phyloP scores from a whole-genome alignment of 495 filamentous ascomycete species.

The Mycothermus thermophilus region DNA sequence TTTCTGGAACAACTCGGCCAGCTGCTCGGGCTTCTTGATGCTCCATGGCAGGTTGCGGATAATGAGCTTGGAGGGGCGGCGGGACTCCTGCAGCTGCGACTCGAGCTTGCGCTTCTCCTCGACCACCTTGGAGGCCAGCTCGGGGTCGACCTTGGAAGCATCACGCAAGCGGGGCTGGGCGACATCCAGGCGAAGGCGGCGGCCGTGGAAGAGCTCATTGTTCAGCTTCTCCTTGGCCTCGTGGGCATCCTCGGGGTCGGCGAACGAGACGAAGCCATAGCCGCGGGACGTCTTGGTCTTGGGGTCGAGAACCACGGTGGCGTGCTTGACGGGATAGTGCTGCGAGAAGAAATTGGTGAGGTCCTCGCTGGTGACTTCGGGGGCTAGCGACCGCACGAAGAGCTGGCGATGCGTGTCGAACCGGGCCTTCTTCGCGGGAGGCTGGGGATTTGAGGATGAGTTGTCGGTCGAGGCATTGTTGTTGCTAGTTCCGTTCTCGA shows the following conservation, averaged over 20 bases:
- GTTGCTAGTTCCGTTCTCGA: conserved; percentile 1
- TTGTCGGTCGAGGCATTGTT: conserved; percentile 10
- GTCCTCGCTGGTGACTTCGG: conserved; percentile 62
- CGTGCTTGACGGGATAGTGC: conserved; percentile 87
- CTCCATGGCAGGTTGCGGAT: conserved; percentile 94
- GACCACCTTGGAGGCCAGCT: conserved; percentile 16
- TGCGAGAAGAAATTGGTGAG: conserved; percentile 84
- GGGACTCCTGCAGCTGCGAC: conserved; percentile 38
- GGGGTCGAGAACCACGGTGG: conserved; percentile 69
- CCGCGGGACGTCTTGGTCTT: conserved; percentile 73
- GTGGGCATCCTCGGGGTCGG: conserved; percentile 79
- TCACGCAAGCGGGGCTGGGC: conserved; percentile 75
- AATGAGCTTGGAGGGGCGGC: conserved; percentile 69
- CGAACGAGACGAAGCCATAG: conserved; percentile 94
- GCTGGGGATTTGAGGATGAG: too few relatives aligned
- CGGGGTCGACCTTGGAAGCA: conserved; percentile 27
- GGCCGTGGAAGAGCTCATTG: conserved; percentile 56
- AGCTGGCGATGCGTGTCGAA: conserved; percentile 50
- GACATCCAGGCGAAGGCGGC: conserved; percentile 71
- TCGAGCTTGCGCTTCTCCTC: conserved; percentile 45
- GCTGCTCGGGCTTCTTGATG: conserved; percentile 69
- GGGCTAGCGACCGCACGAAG: conserved; percentile 78
- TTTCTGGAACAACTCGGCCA: conserved; percentile 61
- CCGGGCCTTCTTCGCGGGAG: conserved; percentile 29
- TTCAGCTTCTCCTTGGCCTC: conserved; percentile 66